Evolutionary conservation across 495 filamentous ascomycete genomes (phyloP), one percentile per base, ranked within the genome.

Genomic region (Penicillium psychrofluorescens): DNA sequence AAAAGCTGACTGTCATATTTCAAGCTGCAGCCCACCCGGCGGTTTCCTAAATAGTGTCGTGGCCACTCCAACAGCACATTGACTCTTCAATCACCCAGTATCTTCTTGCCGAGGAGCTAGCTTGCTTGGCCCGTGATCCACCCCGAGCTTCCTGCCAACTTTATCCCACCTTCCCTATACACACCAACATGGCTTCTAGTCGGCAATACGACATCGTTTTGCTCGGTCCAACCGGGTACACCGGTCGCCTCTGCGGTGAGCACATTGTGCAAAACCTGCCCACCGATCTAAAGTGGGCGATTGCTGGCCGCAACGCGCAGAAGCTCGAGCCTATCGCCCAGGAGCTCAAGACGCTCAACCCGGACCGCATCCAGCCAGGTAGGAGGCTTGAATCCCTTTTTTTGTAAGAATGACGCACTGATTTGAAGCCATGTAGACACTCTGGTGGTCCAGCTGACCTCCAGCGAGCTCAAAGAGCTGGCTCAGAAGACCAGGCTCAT

Each of bases 141-240:
- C 44, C 38, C 12, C 38, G 32, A 46, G 35, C 44, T 49, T 33
- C 47, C 38, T 15, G 33, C 34, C 45, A 30, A 36, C 36, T n/a
- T 32, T 49, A 13, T 43, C 44, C 22, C 46, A 44, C 15, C 48
- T 45, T 13, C 38, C 35, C 40, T 38, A 31, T 1, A 29, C 29
- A 29, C 7, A 34, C 36, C 41, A 45, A 11, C 27, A 74, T 74
- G 64, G 39, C 64, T 31, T 54, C 59, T 22, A 54, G 61, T 55
- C 79, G 80, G 42, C 71, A 83, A 62, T 96, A 94, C 63, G 89
- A 95, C 53, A 48, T 95, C 39, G 73, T 95, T 12, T 69, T 97
- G 29, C 78, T 91, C 30, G 91, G 91, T 13, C 89, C 89, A 10
- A 79, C 79, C 51, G 91, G 91, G 14, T 95, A 95, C 64, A 97